phyloP scores from a whole-genome alignment of 2,329 filamentous ascomycete species.

The Arthroderma uncinatum region DNA sequence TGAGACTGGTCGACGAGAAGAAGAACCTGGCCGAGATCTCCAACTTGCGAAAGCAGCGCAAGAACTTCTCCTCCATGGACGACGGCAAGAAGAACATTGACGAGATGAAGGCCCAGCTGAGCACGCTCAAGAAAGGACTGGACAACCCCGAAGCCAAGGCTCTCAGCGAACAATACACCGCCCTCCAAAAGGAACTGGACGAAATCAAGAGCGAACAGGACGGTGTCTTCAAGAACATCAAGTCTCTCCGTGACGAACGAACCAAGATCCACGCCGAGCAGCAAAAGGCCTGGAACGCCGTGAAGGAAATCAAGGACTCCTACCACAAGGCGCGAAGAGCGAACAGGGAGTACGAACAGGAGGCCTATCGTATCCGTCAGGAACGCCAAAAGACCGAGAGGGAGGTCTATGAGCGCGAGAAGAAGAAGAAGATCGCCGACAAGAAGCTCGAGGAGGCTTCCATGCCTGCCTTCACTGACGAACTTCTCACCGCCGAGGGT shows the following conservation, averaged over 20 bases:
- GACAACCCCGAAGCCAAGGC: conserved; percentile 88
- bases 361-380: conserved; percentile 62
- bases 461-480: conserved; percentile 78
- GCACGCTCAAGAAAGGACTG: conserved; percentile 75
- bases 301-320: conserved; percentile 80
- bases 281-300: conserved; percentile 69
- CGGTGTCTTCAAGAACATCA: conserved; percentile 77
- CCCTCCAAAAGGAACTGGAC: conserved; percentile 79
- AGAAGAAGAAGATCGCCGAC: conserved; percentile 43
- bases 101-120: conserved; percentile 73
- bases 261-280: conserved; percentile 74
- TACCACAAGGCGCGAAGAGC: conserved; percentile 76
- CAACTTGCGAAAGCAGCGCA: conserved; percentile 73
- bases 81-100: conserved; percentile 81
- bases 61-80: conserved; percentile 79
- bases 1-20: conserved; percentile 96
- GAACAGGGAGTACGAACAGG: conserved; percentile 70
- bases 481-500: conserved; percentile 80
- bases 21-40: conserved; percentile 79
- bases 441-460: conserved; percentile 43
- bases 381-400: conserved; percentile 76
- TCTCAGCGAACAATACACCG: conserved; percentile 72
- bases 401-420: conserved; percentile 41
- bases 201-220: conserved; percentile 86
- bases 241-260: conserved; percentile 71